A percentile compares a stretch with the other conserved stretches of the same genome.
Evolutionary conservation across 257 asterid species (phyloP).

Genomic region (Scutellaria minor): DNA sequence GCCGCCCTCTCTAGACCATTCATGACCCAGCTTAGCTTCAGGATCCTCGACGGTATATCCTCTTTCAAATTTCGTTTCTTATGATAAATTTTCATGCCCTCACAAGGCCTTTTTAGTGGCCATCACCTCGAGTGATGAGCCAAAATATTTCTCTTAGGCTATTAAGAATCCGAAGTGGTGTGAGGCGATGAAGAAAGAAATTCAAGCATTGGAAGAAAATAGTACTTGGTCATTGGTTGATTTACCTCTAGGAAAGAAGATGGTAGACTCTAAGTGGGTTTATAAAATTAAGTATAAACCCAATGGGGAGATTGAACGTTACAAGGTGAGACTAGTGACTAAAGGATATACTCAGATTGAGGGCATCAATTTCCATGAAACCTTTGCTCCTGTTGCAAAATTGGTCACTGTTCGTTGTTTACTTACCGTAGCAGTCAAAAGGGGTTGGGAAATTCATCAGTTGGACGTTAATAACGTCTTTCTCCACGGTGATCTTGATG

Average conservation of each 20-base stretch:
- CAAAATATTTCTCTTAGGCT: constrained; percentile 1
- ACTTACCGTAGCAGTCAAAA: no score
- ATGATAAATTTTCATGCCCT: neutral
- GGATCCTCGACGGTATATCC: neutral
- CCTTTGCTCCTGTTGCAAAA: no score
- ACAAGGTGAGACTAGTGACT: no score
- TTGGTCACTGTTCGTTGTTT: no score
- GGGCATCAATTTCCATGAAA: no score
- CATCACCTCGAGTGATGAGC: constrained; percentile 23
- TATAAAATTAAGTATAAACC: no score
- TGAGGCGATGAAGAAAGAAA: neutral
- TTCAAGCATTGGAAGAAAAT: neutral
- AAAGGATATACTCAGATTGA: no score
- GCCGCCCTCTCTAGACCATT: neutral
- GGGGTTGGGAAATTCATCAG: no score
- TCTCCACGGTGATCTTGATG: no score
- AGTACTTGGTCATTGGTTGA: neutral
- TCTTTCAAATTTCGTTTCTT: neutral
- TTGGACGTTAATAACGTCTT: no score
- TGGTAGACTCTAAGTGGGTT: neutral
- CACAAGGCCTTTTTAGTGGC: neutral
- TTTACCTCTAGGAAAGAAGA: neutral
- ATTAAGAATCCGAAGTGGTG: neutral
- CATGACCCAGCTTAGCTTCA: neutral
- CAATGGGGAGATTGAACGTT: no score